Evolutionary conservation across 768 basidiomycete species (phyloP), one percentile per base, ranked within the genome.

Genomic region (Exidia glandulosa): DNA sequence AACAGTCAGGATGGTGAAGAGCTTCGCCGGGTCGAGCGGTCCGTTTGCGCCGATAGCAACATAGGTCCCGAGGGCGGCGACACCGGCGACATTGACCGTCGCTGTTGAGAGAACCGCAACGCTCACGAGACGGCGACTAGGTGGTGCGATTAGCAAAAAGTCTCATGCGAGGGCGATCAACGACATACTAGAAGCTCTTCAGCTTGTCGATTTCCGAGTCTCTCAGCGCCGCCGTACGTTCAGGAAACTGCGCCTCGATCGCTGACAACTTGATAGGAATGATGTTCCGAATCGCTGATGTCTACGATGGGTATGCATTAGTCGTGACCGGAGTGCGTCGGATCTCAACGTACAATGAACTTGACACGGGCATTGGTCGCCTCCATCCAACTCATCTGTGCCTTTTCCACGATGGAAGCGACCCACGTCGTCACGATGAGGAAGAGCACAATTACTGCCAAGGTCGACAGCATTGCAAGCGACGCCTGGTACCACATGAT

Each of bases 401-500:
- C 23, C 13, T n/a, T 48, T 29, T 55, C 56, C 4, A 56, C 60
- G 23, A 41, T 19, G 37, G 37, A 41, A 31, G 56, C 60, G 31
- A 32, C 29, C 12, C 30, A 37, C 12, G 56, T 41, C 12, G 60
- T 61, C n/a, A 56, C 37, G 29, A 31, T 23, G 19, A 61, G 56
- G 19, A 56, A 56, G 27, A 57, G 12, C 25, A 25, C 23, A 0
- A 61, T 32, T 3, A 61, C 37, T 25, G 27, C 60, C 16, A 61
- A 25, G 9, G 60, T 55, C 29, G 56, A 34, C 31, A 61, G 56
- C 30, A 57, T 19, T 3, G 41, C 37, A 30, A 23, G n/a, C 23
- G 34, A 32, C 29, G 56, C 60, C 45, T 61, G 56, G 29, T 25
- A 57, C 36, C 56, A 61, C 31, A 61, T 55, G 32, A 61, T 37